Conservation (phyloP, 805 yeast species). For the Barnettozyma vustinii region DNA sequence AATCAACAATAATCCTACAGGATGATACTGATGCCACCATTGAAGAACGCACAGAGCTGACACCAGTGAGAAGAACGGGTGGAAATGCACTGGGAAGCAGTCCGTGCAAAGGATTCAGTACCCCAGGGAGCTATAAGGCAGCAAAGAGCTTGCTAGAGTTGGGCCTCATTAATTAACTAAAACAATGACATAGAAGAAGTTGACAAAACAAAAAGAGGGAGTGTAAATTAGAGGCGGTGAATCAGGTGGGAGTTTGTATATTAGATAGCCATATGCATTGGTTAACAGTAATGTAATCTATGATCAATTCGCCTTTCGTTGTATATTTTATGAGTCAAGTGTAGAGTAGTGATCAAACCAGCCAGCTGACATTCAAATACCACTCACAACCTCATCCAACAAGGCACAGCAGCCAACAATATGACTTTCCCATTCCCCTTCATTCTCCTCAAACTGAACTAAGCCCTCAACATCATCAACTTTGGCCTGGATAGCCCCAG, state of each 20-base stretch:
- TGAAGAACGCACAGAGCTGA: slow-evolving; percentile 18
- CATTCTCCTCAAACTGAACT: slow-evolving; percentile 11
- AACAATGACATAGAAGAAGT: too few relatives aligned
- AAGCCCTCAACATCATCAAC: slow-evolving; percentile 22
- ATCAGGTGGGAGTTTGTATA: background rate
- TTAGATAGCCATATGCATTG: background rate
- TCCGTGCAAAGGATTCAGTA: slow-evolving; percentile 25
- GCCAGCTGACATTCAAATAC: background rate
- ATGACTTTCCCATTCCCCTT: slow-evolving; percentile 19
- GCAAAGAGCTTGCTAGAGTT: slow-evolving; percentile 39
- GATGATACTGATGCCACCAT: slow-evolving; percentile 7
- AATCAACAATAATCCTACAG: slow-evolving; percentile 5
- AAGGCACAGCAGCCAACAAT: slow-evolving; percentile 18
- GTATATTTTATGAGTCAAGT: background rate
- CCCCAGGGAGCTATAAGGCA: slow-evolving; percentile 45
- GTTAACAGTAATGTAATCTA: background rate
- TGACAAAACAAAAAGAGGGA: background rate
- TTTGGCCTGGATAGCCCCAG: slow-evolving; percentile 13
- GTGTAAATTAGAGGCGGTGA: background rate
- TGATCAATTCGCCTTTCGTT: background rate
- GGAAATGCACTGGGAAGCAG: slow-evolving; percentile 6
- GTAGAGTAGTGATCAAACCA: background rate
- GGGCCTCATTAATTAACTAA: slow-evolving; percentile 23
- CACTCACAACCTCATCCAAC: slow-evolving; percentile 18
- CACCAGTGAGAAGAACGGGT: slow-evolving; percentile 6